These are phyloP conservation scores for Aspergillus eucalypticola DNA, from an alignment of 2,329 filamentous ascomycete species.

Conservation along the genomic window DNA sequence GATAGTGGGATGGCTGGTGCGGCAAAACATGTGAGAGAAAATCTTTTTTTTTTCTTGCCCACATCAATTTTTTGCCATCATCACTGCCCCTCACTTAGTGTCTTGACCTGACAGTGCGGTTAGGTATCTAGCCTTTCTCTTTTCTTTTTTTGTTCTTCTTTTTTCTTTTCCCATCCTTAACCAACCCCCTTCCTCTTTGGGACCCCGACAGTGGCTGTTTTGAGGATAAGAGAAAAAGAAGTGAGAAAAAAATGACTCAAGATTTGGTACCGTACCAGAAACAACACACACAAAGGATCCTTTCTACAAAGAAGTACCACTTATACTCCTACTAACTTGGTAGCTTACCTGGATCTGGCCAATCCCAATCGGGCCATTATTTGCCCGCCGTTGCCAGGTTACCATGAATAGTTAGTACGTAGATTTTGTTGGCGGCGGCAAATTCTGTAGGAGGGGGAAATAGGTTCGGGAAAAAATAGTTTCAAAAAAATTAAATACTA, in stretches of 20 bases:
- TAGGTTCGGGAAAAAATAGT: not conserved
- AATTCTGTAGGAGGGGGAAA: not conserved
- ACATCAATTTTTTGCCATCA: constrained; percentile 9
- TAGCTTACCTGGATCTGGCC: constrained; percentile 17
- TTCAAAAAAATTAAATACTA: not conserved
- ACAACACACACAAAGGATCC: constrained; percentile 1
- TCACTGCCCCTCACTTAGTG: constrained; percentile 15
- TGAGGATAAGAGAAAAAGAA: not conserved
- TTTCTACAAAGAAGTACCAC: not conserved
- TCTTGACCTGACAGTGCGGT: not conserved
- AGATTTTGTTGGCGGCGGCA: not conserved
- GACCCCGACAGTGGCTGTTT: constrained; percentile 4
- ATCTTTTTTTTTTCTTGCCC: constrained; percentile 9
- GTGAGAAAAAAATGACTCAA: not conserved
- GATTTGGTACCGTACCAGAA: constrained; percentile 5
- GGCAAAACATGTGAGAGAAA: not conserved
- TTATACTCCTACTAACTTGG: too few relatives aligned
- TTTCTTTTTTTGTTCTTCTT: not conserved
- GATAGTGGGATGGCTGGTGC: not conserved
- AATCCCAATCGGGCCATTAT: constrained; percentile 18
- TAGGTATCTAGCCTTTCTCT: too few relatives aligned
- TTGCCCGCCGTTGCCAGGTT: constrained; percentile 11
- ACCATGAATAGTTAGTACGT: not conserved
- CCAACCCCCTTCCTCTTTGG: constrained; percentile 2
- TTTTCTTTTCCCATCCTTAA: not conserved